phyloP scores from a whole-genome alignment of 2,329 filamentous ascomycete species.

The Furcasterigmium furcatum region DNA sequence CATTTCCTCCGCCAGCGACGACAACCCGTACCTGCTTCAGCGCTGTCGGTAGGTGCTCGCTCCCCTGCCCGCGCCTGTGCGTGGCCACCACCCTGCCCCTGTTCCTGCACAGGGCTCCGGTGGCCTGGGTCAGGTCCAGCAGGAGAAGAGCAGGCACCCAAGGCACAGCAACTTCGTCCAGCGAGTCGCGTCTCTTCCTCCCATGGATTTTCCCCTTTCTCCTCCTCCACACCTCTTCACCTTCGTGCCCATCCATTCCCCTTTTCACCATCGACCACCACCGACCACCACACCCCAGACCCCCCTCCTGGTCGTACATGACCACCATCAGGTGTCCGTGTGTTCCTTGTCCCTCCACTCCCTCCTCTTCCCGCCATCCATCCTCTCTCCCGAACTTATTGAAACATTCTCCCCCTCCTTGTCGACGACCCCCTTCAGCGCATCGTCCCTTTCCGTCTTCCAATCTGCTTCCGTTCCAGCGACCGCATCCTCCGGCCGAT shows the following conservation, averaged over 20 bases:
- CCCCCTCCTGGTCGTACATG: not conserved
- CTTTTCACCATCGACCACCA: not conserved
- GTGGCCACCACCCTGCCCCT: no score
- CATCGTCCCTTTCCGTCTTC: not conserved
- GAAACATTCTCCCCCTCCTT: not conserved
- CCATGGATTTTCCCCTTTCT: not conserved
- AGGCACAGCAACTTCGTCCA: not conserved
- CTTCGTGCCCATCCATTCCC: not conserved
- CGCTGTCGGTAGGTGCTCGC: not conserved
- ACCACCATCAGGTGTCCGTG: not conserved
- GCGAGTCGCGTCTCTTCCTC: not conserved
- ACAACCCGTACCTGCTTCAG: not conserved
- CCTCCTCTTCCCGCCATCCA: not conserved
- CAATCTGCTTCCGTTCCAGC: constrained; percentile 1
- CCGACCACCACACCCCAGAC: not conserved
- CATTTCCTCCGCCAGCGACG: not conserved
- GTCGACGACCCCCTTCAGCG: not conserved
- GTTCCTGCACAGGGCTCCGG: not conserved
- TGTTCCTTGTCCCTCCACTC: not conserved
- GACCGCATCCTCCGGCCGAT: not conserved
- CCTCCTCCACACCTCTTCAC: not conserved
- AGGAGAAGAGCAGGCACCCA: no score
- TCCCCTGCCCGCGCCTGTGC: not conserved
- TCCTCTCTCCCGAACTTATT: not conserved
- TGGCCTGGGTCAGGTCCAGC: not conserved